Percentiles rank a stretch among this genome's conserved stretches.
Evolutionary conservation across 1,139 yeast species (phyloP).

Genomic region (Nakaseomyces sp.): DNA sequence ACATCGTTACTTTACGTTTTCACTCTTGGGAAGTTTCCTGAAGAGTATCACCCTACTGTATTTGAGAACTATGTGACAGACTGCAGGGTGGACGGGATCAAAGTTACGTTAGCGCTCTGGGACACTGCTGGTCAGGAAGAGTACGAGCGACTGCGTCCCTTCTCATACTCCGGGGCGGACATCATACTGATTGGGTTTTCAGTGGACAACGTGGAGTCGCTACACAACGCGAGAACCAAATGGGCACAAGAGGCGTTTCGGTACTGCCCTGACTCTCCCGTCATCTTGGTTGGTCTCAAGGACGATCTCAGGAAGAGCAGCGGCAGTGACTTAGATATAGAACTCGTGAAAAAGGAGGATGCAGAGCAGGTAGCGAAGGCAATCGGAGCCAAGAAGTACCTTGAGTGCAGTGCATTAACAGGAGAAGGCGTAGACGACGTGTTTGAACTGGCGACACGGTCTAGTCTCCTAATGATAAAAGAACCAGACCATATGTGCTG

Average conservation of each 20-base stretch:
- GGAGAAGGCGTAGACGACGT: conserved; percentile 81
- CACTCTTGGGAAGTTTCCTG: conserved; percentile 74
- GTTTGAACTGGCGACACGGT: conserved; percentile 66
- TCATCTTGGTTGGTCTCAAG: conserved; percentile 59
- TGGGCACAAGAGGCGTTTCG: conserved; percentile 66
- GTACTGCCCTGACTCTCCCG: conserved; percentile 61
- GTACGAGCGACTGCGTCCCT: conserved; percentile 64
- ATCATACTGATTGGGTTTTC: conserved; percentile 67
- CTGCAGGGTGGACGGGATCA: conserved; percentile 85
- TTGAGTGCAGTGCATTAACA: conserved; percentile 69
- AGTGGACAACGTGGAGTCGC: conserved; percentile 58
- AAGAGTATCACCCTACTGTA: conserved; percentile 86
- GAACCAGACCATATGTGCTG: conserved; percentile 40
- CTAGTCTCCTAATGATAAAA: conserved; percentile 45
- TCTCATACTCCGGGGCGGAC: conserved; percentile 69
- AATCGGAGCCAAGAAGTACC: conserved; percentile 60
- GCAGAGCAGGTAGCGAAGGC: conserved; percentile 54
- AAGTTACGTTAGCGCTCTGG: conserved; percentile 86
- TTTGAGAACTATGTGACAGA: conserved; percentile 92
- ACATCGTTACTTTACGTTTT: conserved; percentile 86
- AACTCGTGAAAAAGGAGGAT: conserved; percentile 45
- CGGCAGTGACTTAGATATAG: conserved; percentile 20
- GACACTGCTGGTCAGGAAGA: conserved; percentile 98
- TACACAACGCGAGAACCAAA: conserved; percentile 57
- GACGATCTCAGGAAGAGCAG: conserved; percentile 56